Evolutionary conservation across 2,329 filamentous ascomycete genomes (phyloP).

Genomic region (Diaporthe citrichinensis): DNA sequence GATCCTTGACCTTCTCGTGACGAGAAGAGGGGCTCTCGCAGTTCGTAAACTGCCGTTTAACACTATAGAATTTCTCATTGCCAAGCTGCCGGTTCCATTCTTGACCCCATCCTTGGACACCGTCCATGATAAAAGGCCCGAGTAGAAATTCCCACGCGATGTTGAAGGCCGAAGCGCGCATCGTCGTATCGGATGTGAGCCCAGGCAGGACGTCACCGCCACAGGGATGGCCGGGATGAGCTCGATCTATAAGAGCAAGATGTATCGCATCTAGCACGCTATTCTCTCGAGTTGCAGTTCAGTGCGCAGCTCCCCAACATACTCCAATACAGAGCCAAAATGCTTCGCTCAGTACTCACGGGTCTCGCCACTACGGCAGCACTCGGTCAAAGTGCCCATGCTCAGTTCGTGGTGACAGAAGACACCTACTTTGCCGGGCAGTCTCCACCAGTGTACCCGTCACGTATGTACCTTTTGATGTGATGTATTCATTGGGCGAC

Average conservation of each 20-base stretch:
- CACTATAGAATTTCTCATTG: conserved; percentile 9
- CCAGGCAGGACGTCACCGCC: conserved; percentile 12
- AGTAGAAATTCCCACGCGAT: conserved; percentile 12
- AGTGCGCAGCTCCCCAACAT: not conserved
- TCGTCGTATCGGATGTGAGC: conserved; percentile 8
- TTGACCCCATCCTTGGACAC: conserved; percentile 1
- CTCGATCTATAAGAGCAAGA: not conserved
- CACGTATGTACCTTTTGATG: conserved; percentile 56
- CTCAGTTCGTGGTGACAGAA: conserved; percentile 22
- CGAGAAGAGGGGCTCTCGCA: conserved; percentile 10
- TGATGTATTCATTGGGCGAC: not conserved
- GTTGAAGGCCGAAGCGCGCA: not conserved
- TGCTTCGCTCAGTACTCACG: conserved; percentile 22
- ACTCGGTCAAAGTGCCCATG: conserved; percentile 14
- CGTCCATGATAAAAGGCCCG: conserved; percentile 15
- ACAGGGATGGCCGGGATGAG: not conserved
- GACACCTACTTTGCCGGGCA: conserved; percentile 64
- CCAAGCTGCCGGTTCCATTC: conserved; percentile 14
- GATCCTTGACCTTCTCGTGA: conserved; percentile 24
- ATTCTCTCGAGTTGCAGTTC: not conserved
- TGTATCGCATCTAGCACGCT: not conserved
- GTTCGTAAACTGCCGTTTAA: conserved; percentile 4
- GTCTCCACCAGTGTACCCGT: conserved; percentile 66
- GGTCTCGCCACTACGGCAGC: conserved; percentile 21
- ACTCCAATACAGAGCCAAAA: conserved; percentile 5